Evolutionary conservation across 192 early-diverging fungal species (phyloP), one percentile per base, ranked within the genome.

Genomic region (Geranomyces variabilis): DNA sequence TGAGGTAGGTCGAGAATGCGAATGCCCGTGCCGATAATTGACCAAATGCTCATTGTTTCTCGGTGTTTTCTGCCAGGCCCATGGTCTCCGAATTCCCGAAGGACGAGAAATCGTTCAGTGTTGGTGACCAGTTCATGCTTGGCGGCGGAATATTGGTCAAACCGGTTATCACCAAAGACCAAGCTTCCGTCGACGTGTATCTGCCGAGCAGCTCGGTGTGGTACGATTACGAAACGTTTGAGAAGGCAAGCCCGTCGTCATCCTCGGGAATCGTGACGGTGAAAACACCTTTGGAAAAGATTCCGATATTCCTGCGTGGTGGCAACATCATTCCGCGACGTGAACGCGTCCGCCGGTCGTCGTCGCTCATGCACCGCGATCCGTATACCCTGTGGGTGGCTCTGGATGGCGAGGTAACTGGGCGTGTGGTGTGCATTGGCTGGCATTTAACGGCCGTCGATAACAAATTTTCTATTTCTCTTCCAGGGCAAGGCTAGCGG

Each of bases 311-410:
- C 75, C 79, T 92, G 13, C 89, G 91, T n/a, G 96, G 93, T 53
- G 97, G 97, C 22, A 80, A 77, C n/a, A 96, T 99, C 69, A 66
- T 98, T 33, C 89, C 94, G 17, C 86, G 91, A 17, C 85, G 93
- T 33, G 92, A 97, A 71, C 89, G 97, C 49, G 78, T 87, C 21
- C 90, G 97, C 56, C 86, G 94, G 19, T 89, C 92, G 21, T 93
- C 95, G 5, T 70, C 78, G 26, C 85, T 92, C 2, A 93, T 93
- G 90, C 74, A 77, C 30, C 82, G 83, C 46, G 97, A 99, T 74
- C 97, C 97, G 0, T 92, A 94, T 71, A 98, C 96, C 12, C 79
- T 99, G 15, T 75, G 94, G 29, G 86, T 99, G 45, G 92, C 92
- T 8, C 58, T 96, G 34, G 85, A 92, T 69, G 80, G 75, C 14